These are phyloP conservation scores for Elaeagnus macrophylla DNA, from an alignment of 306 rosid species.

Conservation along the genomic window DNA sequence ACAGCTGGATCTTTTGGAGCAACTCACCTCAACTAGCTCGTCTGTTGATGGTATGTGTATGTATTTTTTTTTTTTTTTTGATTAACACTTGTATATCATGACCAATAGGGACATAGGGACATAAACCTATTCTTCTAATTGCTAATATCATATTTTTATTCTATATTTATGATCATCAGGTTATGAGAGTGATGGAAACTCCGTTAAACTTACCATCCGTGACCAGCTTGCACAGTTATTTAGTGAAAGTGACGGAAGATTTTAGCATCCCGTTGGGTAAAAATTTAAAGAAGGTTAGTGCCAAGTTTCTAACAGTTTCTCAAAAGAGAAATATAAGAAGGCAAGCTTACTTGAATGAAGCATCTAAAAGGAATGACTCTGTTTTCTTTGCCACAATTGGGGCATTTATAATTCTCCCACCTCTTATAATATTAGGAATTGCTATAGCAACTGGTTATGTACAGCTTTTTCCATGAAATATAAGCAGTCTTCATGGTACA, in stretches of 20 bases:
- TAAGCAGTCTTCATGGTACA: neutral
- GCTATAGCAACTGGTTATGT: slow-evolving; percentile 86
- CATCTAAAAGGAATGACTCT: slow-evolving; percentile 82
- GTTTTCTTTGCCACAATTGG: slow-evolving; percentile 85
- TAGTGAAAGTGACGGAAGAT: slow-evolving; percentile 60
- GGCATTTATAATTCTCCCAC: slow-evolving; percentile 88
- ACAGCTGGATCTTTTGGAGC: slow-evolving; percentile 86
- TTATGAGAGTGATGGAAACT: slow-evolving; percentile 58
- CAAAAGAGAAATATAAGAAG: slow-evolving; percentile 89
- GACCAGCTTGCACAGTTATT: slow-evolving; percentile 65
- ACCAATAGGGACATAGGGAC: too few species aligned
- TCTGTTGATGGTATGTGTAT: slow-evolving; percentile 40
- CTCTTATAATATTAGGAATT: slow-evolving; percentile 75
- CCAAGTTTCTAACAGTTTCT: slow-evolving; percentile 66
- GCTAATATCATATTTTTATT: neutral
- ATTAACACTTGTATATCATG: neutral
- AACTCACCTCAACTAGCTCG: slow-evolving; percentile 66
- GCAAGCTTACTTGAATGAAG: slow-evolving; percentile 70
- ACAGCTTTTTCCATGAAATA: slow-evolving; percentile 74
- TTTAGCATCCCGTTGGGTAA: slow-evolving; percentile 73
- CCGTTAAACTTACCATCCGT: slow-evolving; percentile 40
- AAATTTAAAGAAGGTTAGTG: slow-evolving; percentile 66
- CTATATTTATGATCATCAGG: slow-evolving; percentile 29
- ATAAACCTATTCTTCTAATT: neutral
- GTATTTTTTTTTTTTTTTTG: slow-evolving; percentile 4